These are phyloP conservation scores for Pyrenophora graminea DNA, from an alignment of 2,329 filamentous ascomycete species.

Conservation along the genomic window DNA sequence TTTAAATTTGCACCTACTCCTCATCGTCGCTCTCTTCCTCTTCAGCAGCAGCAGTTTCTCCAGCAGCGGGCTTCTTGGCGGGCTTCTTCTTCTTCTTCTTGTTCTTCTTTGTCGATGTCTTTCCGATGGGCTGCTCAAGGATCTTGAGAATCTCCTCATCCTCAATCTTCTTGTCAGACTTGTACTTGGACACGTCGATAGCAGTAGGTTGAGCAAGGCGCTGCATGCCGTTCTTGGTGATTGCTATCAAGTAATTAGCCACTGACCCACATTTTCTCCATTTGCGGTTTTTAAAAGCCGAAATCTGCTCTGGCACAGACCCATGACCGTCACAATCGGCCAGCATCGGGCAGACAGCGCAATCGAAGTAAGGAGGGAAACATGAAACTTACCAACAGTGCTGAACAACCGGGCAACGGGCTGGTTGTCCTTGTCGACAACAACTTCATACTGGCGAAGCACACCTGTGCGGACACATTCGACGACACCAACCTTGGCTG, in stretches of 20 bases:
- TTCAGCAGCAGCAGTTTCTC: constrained; percentile 48
- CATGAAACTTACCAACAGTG: constrained; percentile 88
- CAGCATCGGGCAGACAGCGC: neutral
- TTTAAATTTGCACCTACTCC: constrained; percentile 34
- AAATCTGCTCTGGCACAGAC: neutral
- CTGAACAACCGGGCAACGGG: constrained; percentile 86
- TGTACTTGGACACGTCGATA: constrained; percentile 78
- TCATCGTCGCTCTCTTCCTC: constrained; percentile 38
- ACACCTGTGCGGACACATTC: constrained; percentile 94
- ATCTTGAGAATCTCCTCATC: constrained; percentile 96
- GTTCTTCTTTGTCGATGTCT: constrained; percentile 73
- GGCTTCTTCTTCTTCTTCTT: constrained; percentile 79
- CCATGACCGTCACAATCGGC: neutral
- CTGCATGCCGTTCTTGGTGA: constrained; percentile 96
- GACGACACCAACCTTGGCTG: constrained; percentile 92
- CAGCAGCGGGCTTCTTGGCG: constrained; percentile 66
- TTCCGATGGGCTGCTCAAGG: constrained; percentile 79
- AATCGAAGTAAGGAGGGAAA: constrained; percentile 26
- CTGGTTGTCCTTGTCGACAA: constrained; percentile 87
- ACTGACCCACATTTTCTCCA: neutral
- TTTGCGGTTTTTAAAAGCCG: neutral
- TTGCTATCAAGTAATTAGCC: constrained; percentile 60
- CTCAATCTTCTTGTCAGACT: constrained; percentile 97
- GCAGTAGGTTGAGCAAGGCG: constrained; percentile 78
- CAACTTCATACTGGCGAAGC: constrained; percentile 92